Percentiles rank a stretch among this genome's conserved stretches.
Conservation (phyloP, 1,284 basidiomycete species). For the Rhodotorula sp. region DNA sequence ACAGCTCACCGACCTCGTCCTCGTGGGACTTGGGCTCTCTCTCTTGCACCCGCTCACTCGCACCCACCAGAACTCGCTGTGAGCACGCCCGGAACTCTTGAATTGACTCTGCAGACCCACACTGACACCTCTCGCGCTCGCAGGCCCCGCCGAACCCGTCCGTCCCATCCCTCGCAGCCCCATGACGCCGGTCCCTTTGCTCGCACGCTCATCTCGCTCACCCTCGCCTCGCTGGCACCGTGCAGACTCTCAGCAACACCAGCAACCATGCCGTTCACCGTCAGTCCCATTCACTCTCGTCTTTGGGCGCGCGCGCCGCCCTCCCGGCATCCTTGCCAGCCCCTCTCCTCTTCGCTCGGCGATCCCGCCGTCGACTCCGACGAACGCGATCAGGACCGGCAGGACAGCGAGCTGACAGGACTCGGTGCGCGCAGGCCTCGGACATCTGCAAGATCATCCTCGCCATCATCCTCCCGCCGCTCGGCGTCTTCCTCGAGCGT, state of each 20-base stretch:
- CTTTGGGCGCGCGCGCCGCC: too few species aligned
- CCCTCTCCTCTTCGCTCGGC: background rate
- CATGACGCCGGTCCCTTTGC: too few species aligned
- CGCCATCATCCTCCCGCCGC: conserved; percentile 19
- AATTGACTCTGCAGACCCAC: too few species aligned
- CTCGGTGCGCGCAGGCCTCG: background rate
- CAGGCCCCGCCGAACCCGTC: too few species aligned
- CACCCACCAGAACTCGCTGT: background rate
- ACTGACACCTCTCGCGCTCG: too few species aligned
- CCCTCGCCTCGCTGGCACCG: background rate
- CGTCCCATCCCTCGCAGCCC: too few species aligned
- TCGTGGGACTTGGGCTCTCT: background rate
- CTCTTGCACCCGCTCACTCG: background rate
- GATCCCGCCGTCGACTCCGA: background rate
- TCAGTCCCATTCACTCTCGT: background rate
- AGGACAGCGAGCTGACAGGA: background rate
- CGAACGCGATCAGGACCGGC: too few species aligned
- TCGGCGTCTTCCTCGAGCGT: conserved; percentile 26
- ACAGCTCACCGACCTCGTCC: too few species aligned
- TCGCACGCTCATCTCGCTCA: background rate
- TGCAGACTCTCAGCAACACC: background rate
- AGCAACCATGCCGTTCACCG: conserved; percentile 23
- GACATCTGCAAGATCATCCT: conserved; percentile 32
- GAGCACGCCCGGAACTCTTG: too few species aligned
- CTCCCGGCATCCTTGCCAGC: background rate